Conservation (phyloP, 768 basidiomycete genomes). For the Daedaleopsis sinensis region DNA sequence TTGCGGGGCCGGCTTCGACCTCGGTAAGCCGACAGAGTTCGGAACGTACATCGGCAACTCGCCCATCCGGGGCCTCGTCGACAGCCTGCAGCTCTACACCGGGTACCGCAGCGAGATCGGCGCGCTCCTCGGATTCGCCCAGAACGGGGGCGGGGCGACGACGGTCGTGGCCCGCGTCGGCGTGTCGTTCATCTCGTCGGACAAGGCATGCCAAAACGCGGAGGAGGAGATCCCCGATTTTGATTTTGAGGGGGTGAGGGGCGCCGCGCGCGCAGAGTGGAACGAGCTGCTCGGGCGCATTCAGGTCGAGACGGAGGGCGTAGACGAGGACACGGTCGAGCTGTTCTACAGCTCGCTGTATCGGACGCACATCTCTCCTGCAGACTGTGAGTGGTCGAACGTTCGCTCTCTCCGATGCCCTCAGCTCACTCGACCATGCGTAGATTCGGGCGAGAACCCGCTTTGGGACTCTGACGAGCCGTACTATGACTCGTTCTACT, state of each 20-base stretch:
- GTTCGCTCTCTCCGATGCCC: not conserved
- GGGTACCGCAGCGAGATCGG: conserved; percentile 55
- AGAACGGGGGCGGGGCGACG: conserved; percentile 40
- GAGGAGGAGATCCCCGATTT: conserved; percentile 62
- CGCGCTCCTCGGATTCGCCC: conserved; percentile 53
- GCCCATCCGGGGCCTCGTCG: conserved; percentile 48
- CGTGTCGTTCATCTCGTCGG: conserved; percentile 63
- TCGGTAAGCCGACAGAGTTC: conserved; percentile 49
- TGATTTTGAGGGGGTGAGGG: conserved; percentile 53
- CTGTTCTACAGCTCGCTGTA: conserved; percentile 70
- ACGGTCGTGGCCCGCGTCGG: conserved; percentile 62
- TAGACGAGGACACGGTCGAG: conserved; percentile 50
- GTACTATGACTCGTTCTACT: conserved; percentile 69
- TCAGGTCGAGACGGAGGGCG: conserved; percentile 52
- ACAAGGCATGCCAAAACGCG: conserved; percentile 63
- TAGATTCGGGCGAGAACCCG: conserved; percentile 56
- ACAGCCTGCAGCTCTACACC: conserved; percentile 51
- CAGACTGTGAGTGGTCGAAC: conserved; percentile 51
- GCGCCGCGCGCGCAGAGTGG: conserved; percentile 51
- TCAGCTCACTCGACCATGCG: not conserved
- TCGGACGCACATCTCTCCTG: conserved; percentile 63
- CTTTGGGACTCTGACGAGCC: conserved; percentile 41
- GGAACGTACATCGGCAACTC: conserved; percentile 57
- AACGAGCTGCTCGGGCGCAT: conserved; percentile 58
- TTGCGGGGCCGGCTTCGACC: conserved; percentile 46